Conservation (phyloP, 805 yeast genomes). For the Metschnikowia gruessii region DNA sequence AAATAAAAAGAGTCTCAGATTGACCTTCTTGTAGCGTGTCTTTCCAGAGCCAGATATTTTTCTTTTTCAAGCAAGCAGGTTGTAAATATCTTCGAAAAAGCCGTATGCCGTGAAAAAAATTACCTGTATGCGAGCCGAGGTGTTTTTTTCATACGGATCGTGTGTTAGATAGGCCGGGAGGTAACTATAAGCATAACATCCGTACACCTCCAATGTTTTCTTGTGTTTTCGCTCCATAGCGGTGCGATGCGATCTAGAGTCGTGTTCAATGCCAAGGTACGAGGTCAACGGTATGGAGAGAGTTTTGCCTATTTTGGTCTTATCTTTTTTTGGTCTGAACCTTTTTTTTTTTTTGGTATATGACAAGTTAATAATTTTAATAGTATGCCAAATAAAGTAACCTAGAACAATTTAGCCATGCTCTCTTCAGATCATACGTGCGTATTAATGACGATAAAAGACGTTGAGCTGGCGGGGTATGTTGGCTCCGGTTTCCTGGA, state of each 20-base stretch:
- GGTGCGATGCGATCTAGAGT: background rate
- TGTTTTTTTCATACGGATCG: slow-evolving; percentile 6
- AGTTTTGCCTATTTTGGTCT: too few species aligned
- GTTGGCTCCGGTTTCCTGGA: too few species aligned
- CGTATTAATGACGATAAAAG: too few species aligned
- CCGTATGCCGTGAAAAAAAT: slow-evolving; percentile 6
- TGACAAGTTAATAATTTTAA: too few species aligned
- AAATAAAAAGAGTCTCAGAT: slow-evolving; percentile 8
- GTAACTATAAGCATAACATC: background rate
- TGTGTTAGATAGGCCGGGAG: slow-evolving; percentile 4
- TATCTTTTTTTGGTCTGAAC: too few species aligned
- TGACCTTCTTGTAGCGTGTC: slow-evolving; percentile 6
- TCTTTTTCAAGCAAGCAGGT: background rate
- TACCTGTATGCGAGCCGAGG: slow-evolving; percentile 11
- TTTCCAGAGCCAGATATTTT: slow-evolving; percentile 1
- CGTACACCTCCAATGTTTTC: slow-evolving; percentile 4
- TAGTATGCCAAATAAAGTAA: too few species aligned
- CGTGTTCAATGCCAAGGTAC: too few species aligned
- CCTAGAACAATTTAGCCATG: too few species aligned
- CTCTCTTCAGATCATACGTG: too few species aligned
- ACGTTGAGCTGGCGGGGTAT: too few species aligned
- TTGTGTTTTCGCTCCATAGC: background rate
- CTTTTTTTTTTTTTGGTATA: too few species aligned
- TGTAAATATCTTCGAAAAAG: background rate
- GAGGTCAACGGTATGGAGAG: too few species aligned